These are phyloP conservation scores for Bolboschoenus planiculmis DNA, from an alignment of 176 grass and related monocot species.

Conservation along the genomic window DNA sequence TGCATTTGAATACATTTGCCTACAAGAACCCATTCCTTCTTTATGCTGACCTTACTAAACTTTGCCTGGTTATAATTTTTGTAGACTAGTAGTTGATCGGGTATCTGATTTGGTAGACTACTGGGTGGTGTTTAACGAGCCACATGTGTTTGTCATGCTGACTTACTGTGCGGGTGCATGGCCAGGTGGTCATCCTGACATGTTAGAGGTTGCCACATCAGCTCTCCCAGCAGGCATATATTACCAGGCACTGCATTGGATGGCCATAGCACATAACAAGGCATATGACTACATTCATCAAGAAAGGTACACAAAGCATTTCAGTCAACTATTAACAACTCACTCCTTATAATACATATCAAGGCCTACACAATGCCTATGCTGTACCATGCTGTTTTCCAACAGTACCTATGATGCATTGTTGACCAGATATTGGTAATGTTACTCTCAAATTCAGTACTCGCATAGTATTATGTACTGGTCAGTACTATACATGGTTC, in stretches of 20 bases:
- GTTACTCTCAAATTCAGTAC: neutral
- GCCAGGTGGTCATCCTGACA: conserved; percentile 93
- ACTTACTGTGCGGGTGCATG: conserved; percentile 95
- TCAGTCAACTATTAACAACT: neutral
- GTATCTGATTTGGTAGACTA: conserved; percentile 93
- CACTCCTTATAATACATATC: neutral
- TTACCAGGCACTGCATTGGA: conserved; percentile 74
- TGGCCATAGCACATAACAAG: conserved; percentile 74
- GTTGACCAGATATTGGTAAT: neutral
- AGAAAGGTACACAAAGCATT: conserved; percentile 38
- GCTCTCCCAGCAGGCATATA: conserved; percentile 83
- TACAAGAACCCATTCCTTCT: neutral
- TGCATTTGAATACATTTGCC: neutral
- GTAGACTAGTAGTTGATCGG: conserved; percentile 69
- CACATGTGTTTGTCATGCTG: conserved; percentile 90
- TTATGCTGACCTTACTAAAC: neutral
- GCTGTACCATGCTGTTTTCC: conserved; percentile 20
- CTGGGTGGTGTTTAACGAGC: conserved; percentile 94
- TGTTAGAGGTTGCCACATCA: conserved; percentile 76
- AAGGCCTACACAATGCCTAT: neutral
- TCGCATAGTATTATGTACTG: neutral
- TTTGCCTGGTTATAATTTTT: neutral
- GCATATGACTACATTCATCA: conserved; percentile 85
- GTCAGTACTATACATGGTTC: neutral
- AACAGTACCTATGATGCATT: neutral